A percentile compares a stretch with the other conserved stretches of the same genome.
Conservation (phyloP, 352 stramenopile species). For the Globisporangium parvum region DNA sequence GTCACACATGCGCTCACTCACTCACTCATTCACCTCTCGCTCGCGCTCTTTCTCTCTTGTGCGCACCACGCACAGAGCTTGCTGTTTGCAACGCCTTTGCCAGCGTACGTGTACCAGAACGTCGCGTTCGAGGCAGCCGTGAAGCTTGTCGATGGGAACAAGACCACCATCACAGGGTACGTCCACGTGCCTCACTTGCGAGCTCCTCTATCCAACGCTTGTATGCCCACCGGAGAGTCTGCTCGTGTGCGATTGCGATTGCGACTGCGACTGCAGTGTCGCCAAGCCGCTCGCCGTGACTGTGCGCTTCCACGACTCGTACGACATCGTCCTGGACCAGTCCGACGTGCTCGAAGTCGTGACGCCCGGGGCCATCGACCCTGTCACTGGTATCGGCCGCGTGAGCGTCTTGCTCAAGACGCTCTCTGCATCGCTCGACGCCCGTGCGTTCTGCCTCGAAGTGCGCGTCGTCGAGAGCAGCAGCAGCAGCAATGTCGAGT, state of each 20-base stretch:
- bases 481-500: constrained; percentile 33
- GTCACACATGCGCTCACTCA: background rate
- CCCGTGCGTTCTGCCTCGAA: constrained; percentile 65
- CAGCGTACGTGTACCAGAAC: constrained; percentile 59
- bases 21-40: background rate
- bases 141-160: constrained; percentile 59
- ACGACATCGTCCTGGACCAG: constrained; percentile 65
- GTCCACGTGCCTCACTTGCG: constrained; percentile 8
- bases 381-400: constrained; percentile 32
- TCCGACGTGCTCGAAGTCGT: constrained; percentile 29
- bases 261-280: no score
- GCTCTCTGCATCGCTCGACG: constrained; percentile 50
- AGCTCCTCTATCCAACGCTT: no score
- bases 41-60: no score
- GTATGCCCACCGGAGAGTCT: no score
- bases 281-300: constrained; percentile 43
- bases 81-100: constrained; percentile 44
- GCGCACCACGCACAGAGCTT: constrained; percentile 28
- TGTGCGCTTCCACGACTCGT: constrained; percentile 69
- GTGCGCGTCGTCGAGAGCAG: constrained; percentile 36
- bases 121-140: constrained; percentile 48
- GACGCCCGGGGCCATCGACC: constrained; percentile 22
- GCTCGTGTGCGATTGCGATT: background rate
- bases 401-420: constrained; percentile 41
- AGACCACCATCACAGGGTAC: constrained; percentile 48